A percentile compares a stretch with the other conserved stretches of the same genome.
Conservation (phyloP, 1,284 basidiomycete genomes). For the Irpex sp. region DNA sequence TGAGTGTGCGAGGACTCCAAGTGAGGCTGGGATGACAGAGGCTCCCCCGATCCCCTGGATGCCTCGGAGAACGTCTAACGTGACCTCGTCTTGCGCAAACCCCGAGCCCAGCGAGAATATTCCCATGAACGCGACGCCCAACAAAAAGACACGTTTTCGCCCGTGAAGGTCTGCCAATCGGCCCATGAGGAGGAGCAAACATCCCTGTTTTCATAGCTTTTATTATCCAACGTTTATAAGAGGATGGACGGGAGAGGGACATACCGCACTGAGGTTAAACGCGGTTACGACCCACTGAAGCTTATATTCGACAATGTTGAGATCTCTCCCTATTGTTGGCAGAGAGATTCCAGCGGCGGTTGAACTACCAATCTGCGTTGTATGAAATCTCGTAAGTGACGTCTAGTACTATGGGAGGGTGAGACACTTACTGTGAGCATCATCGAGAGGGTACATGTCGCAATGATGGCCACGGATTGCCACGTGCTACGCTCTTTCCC, state of each 20-base stretch:
- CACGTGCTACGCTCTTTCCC: not conserved
- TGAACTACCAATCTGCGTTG: conserved; percentile 27
- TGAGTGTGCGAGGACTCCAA: conserved; percentile 76
- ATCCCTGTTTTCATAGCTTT: conserved; percentile 35
- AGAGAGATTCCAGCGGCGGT: conserved; percentile 43
- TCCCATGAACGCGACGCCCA: conserved; percentile 36
- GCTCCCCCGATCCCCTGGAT: conserved; percentile 71
- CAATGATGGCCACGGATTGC: conserved; percentile 21
- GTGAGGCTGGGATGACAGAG: conserved; percentile 63
- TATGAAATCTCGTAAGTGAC: not conserved
- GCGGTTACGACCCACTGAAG: conserved; percentile 63
- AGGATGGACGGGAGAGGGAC: conserved; percentile 11
- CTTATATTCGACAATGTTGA: conserved; percentile 37
- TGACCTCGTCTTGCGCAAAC: conserved; percentile 31
- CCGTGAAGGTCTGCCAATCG: conserved; percentile 60
- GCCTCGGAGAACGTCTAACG: conserved; percentile 60
- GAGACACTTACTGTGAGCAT: conserved; percentile 26
- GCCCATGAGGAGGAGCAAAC: conserved; percentile 55
- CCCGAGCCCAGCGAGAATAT: conserved; percentile 38
- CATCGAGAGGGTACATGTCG: conserved; percentile 30
- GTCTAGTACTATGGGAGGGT: not conserved
- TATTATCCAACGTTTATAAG: not conserved
- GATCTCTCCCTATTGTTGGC: conserved; percentile 46
- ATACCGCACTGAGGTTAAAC: conserved; percentile 44
- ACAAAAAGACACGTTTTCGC: conserved; percentile 47